phyloP scores from a whole-genome alignment of 495 filamentous ascomycete species.

The Penicillium ucsense region DNA sequence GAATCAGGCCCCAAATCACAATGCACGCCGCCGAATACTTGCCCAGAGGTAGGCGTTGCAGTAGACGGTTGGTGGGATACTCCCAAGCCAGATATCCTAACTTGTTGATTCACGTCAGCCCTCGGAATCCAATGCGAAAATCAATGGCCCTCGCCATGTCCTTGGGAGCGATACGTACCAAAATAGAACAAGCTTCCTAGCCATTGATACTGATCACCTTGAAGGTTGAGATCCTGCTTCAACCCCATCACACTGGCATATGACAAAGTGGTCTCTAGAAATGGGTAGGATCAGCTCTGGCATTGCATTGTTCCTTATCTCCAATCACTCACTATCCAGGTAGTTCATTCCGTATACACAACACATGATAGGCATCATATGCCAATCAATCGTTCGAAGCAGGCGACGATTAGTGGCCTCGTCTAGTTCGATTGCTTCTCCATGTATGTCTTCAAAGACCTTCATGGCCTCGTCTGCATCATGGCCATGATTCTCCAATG shows the following conservation, averaged over 20 bases:
- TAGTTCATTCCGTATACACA: constrained; percentile 56
- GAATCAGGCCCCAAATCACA: constrained; percentile 47
- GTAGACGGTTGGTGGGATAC: constrained; percentile 51
- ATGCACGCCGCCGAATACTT: constrained; percentile 50
- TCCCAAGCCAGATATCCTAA: constrained; percentile 54
- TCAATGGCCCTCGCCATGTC: background rate
- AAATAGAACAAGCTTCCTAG: constrained; percentile 53
- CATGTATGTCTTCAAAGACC: constrained; percentile 38
- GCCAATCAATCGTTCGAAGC: constrained; percentile 47
- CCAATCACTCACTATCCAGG: constrained; percentile 40
- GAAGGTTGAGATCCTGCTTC: constrained; percentile 36
- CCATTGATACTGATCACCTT: constrained; percentile 42
- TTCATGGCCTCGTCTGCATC: constrained; percentile 55
- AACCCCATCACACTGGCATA: constrained; percentile 57
- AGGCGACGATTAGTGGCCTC: constrained; percentile 46
- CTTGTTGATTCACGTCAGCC: too few relatives aligned
- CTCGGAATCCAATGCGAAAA: too few relatives aligned
- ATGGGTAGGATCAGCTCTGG: too few relatives aligned
- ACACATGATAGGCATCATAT: constrained; percentile 55
- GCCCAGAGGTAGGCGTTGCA: constrained; percentile 48
- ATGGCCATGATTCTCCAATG: constrained; percentile 41
- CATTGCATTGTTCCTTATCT: background rate
- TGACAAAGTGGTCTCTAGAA: constrained; percentile 48
- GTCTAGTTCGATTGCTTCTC: constrained; percentile 42
- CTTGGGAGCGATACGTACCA: constrained; percentile 21